phyloP scores from a whole-genome alignment of 108 stramenopile genomes.

The Pelagomonas calceolata region DNA sequence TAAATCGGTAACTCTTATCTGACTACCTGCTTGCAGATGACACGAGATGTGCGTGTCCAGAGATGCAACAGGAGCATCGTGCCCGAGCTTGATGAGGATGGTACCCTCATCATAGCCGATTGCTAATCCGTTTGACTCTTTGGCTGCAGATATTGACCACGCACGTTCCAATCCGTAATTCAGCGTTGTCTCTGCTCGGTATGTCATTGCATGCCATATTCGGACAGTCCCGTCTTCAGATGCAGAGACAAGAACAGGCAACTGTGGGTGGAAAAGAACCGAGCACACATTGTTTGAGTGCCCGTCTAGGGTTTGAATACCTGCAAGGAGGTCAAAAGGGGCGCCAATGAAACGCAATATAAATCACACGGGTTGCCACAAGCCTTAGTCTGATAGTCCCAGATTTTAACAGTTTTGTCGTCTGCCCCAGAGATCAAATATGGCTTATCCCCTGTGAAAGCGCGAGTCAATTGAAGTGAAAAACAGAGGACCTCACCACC shows the following conservation, averaged over 20 bases:
- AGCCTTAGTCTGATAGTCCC: constrained; percentile 64
- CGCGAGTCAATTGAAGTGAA: too few relatives aligned
- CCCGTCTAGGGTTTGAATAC: constrained; percentile 85
- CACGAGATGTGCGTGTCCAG: constrained; percentile 60
- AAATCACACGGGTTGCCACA: too few relatives aligned
- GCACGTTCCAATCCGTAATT: constrained; percentile 99
- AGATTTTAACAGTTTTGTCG: constrained; percentile 93
- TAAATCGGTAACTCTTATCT: too few relatives aligned
- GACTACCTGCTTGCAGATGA: too few relatives aligned
- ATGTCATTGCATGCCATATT: constrained; percentile 94
- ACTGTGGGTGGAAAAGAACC: constrained; percentile 94
- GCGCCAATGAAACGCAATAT: background rate
- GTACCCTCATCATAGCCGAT: constrained; percentile 99
- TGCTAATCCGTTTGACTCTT: constrained; percentile 86
- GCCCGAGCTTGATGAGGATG: constrained; percentile 91
- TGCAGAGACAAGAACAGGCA: constrained; percentile 91
- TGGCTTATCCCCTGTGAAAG: constrained; percentile 69
- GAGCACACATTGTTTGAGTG: constrained; percentile 94
- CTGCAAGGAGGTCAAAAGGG: constrained; percentile 50
- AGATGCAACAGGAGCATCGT: constrained; percentile 92
- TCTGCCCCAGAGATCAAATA: constrained; percentile 96
- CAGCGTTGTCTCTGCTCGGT: constrained; percentile 91
- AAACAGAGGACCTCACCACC: constrained; percentile 29
- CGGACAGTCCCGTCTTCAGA: constrained; percentile 96
- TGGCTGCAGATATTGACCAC: constrained; percentile 86